These are phyloP conservation scores for Lanmaoa rubissima DNA, from an alignment of 768 basidiomycete genomes.

Conservation along the genomic window DNA sequence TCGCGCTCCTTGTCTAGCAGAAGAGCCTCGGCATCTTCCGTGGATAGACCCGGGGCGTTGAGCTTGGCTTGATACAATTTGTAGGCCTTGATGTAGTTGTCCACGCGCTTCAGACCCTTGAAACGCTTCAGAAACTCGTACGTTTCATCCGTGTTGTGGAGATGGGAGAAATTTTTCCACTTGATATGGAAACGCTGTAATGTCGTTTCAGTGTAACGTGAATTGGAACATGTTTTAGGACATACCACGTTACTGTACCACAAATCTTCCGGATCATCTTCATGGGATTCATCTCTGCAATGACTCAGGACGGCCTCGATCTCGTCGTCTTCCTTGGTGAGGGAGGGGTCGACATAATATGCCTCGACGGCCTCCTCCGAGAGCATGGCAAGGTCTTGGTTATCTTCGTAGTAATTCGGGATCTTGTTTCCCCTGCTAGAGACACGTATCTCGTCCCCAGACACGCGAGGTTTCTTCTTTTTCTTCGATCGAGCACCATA, in stretches of 20 bases:
- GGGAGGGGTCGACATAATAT: conserved; percentile 54
- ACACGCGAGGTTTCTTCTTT: conserved; percentile 63
- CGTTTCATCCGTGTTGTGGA: conserved; percentile 99
- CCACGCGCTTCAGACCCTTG: conserved; percentile 94
- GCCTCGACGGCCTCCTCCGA: conserved; percentile 51
- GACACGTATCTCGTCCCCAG: conserved; percentile 73
- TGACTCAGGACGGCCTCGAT: conserved; percentile 92
- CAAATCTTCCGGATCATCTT: conserved; percentile 73
- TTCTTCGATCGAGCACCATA: conserved; percentile 85
- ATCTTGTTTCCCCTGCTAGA: conserved; percentile 73
- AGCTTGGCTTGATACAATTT: conserved; percentile 69
- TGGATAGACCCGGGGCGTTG: conserved; percentile 60
- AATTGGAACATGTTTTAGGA: neutral
- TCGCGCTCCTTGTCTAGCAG: conserved; percentile 88
- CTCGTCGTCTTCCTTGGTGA: conserved; percentile 71
- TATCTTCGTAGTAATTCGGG: conserved; percentile 78
- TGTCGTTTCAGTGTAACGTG: conserved; percentile 6
- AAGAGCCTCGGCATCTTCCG: conserved; percentile 88
- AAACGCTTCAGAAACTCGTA: conserved; percentile 95
- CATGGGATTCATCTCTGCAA: conserved; percentile 77
- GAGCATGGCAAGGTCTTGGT: conserved; percentile 73
- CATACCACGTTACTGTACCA: conserved; percentile 87
- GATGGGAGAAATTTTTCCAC: conserved; percentile 97
- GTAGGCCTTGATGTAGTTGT: conserved; percentile 97
- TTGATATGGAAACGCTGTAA: conserved; percentile 95